Conservation (phyloP, 768 basidiomycete genomes). For the Rhodotorula kratochvilovae region DNA sequence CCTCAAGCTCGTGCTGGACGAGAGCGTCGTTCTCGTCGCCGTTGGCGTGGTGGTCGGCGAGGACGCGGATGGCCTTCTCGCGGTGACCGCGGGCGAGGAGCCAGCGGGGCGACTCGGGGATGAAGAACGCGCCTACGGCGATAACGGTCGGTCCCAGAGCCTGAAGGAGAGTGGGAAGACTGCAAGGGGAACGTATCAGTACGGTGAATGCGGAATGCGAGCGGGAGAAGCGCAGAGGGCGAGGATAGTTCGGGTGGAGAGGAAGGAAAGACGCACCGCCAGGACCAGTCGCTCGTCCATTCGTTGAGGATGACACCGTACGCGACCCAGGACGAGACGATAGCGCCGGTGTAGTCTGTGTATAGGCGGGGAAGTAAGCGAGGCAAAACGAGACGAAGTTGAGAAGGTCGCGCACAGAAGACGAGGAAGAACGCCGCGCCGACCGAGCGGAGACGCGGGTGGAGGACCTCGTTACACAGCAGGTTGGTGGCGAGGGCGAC, state of each 20-base stretch:
- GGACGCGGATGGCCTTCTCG: constrained; percentile 60
- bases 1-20: constrained; percentile 48
- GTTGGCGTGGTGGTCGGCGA: constrained; percentile 80
- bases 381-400: background rate
- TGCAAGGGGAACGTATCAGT: no score
- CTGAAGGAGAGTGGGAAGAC: constrained; percentile 65
- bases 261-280: no score
- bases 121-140: constrained; percentile 52
- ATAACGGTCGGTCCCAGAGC: constrained; percentile 65
- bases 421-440: constrained; percentile 9
- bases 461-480: constrained; percentile 49
- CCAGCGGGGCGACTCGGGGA: constrained; percentile 79
- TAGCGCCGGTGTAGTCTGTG: constrained; percentile 8
- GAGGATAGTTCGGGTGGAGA: no score
- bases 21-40: constrained; percentile 53
- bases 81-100: constrained; percentile 70
- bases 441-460: constrained; percentile 44
- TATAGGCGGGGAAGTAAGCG: no score
- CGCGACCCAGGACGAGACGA: background rate
- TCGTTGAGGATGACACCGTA: constrained; percentile 2
- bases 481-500: constrained; percentile 17
- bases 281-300: background rate
- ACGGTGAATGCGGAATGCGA: no score
- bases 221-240: no score
- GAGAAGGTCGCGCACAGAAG: background rate